These are phyloP conservation scores for Byssochlamys sp. DNA, from an alignment of 2,329 filamentous ascomycete genomes.

Conservation along the genomic window DNA sequence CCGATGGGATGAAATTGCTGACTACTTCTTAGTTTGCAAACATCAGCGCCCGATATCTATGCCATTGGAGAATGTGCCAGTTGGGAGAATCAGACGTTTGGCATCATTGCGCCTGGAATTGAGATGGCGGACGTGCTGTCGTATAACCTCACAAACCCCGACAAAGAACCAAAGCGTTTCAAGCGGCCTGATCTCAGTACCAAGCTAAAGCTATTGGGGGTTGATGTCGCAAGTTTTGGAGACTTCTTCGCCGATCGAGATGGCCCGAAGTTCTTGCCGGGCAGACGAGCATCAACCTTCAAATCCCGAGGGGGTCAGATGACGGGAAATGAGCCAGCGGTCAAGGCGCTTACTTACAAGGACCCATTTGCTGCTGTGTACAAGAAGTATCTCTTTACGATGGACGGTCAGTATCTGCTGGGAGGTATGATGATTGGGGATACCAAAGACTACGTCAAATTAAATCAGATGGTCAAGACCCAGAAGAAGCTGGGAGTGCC, in stretches of 20 bases:
- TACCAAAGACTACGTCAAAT: slow-evolving; percentile 78
- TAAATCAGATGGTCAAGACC: slow-evolving; percentile 77
- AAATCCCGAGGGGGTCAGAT: slow-evolving; percentile 26
- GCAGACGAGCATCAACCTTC: slow-evolving; percentile 32
- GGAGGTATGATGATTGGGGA: slow-evolving; percentile 98
- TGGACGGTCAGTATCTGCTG: slow-evolving; percentile 78
- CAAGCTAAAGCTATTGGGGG: slow-evolving; percentile 78
- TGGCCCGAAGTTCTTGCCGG: slow-evolving; percentile 65
- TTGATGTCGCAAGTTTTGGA: slow-evolving; percentile 85
- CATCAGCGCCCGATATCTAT: slow-evolving; percentile 64
- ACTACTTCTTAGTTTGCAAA: slow-evolving; percentile 43
- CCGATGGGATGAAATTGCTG: not conserved
- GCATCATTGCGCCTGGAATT: slow-evolving; percentile 77
- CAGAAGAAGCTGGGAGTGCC: slow-evolving; percentile 69
- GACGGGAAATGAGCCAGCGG: slow-evolving; percentile 43
- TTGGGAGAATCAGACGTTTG: slow-evolving; percentile 78
- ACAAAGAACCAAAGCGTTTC: slow-evolving; percentile 60
- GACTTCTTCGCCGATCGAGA: slow-evolving; percentile 88
- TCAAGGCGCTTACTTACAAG: slow-evolving; percentile 78
- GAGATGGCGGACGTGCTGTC: slow-evolving; percentile 89
- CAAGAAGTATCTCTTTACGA: slow-evolving; percentile 86
- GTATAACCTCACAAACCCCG: slow-evolving; percentile 78
- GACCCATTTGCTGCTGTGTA: slow-evolving; percentile 83
- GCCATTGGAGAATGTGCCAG: slow-evolving; percentile 86
- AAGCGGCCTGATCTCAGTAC: slow-evolving; percentile 80